phyloP scores from a whole-genome alignment of 345 rosid genomes.

The Brassica nigra region DNA sequence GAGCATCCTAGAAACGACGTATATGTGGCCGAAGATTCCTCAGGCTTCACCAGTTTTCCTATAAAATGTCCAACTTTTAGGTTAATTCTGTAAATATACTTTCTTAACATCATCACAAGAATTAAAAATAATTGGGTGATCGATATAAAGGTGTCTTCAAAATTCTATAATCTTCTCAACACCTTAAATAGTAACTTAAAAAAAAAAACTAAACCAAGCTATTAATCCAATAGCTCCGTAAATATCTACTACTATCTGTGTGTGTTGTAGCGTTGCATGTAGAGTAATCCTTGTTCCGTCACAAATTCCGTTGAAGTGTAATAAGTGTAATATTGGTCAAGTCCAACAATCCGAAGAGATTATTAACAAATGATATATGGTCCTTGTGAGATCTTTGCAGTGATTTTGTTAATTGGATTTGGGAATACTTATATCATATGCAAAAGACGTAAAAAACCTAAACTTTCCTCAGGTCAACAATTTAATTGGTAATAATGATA shows the following conservation, averaged over 20 bases:
- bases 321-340: conserved; percentile 2
- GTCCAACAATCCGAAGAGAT: conserved; percentile 6
- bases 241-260: not conserved
- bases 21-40: conserved; percentile 42
- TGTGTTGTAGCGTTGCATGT: not conserved
- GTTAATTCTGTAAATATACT: conserved; percentile 12
- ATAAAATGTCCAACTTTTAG: conserved; percentile 21
- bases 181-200: no score
- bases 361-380: not conserved
- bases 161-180: not conserved
- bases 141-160: not conserved
- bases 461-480: conserved; percentile 6
- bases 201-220: not conserved
- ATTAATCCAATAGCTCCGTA: not conserved
- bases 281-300: not conserved
- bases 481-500: not conserved
- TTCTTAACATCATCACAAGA: not conserved
- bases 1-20: conserved; percentile 42
- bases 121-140: not conserved
- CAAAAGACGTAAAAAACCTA: not conserved
- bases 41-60: conserved; percentile 52
- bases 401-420: not conserved
- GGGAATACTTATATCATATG: not conserved
- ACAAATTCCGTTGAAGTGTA: not conserved
- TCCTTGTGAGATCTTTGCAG: conserved; percentile 11